A percentile compares a stretch with the other conserved stretches of the same genome.
Evolutionary conservation across 108 stramenopile genomes (phyloP).

Genomic region (Pseudonitzschia pungens): DNA sequence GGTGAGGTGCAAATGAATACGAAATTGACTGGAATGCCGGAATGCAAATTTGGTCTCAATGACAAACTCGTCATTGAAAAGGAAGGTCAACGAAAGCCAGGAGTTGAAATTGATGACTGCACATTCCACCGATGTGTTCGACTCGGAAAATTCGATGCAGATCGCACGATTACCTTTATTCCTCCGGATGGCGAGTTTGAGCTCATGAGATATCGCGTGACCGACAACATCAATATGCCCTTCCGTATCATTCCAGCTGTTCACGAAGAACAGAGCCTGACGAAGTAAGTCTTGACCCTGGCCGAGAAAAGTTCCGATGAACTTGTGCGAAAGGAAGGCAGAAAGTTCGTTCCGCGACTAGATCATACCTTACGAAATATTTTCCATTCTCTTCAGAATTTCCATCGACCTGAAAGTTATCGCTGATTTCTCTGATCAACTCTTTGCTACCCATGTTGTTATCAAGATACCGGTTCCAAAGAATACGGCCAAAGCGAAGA

Average conservation of each 20-base stretch:
- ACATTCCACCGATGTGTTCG: slow-evolving; percentile 98
- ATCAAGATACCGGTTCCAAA: slow-evolving; percentile 97
- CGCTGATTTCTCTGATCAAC: slow-evolving; percentile 91
- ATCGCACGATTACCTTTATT: slow-evolving; percentile 99
- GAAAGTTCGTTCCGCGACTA: not conserved
- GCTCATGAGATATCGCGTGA: slow-evolving; percentile 97
- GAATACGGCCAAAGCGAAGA: slow-evolving; percentile 94
- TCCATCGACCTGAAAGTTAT: slow-evolving; percentile 94
- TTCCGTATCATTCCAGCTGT: slow-evolving; percentile 96
- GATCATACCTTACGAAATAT: not conserved
- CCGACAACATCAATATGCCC: slow-evolving; percentile 94
- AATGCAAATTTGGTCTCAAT: slow-evolving; percentile 98
- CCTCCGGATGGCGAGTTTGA: slow-evolving; percentile 99
- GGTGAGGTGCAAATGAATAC: slow-evolving; percentile 98
- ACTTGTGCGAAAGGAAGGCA: not conserved
- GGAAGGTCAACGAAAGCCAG: slow-evolving; percentile 83
- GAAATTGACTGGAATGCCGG: slow-evolving; percentile 97
- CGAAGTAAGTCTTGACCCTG: slow-evolving; percentile 60
- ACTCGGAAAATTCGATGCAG: slow-evolving; percentile 98
- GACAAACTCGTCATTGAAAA: slow-evolving; percentile 99
- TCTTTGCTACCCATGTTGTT: slow-evolving; percentile 94
- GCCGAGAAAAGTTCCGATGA: not conserved
- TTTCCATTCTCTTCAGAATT: slow-evolving; percentile 47
- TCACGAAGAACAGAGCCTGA: slow-evolving; percentile 90
- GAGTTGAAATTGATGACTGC: slow-evolving; percentile 98